Evolutionary conservation across 1,284 basidiomycete species (phyloP), one percentile per base, ranked within the genome.

Genomic region (Psilocybe mexicana): DNA sequence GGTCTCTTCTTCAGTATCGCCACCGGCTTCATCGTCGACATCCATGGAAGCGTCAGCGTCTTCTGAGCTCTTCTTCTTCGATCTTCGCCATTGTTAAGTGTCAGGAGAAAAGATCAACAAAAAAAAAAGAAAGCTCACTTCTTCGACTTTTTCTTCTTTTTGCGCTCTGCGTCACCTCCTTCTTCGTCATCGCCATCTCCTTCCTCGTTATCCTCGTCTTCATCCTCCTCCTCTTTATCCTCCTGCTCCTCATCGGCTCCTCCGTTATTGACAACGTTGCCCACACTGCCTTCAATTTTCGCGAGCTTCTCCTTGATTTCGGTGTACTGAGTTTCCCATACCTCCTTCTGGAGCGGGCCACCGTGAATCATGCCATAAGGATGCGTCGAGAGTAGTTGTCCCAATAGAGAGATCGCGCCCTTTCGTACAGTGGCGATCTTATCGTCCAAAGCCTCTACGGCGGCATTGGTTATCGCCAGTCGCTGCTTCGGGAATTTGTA

Each of bases 281-380:
- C 84, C 6, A 87, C 75, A 2, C 68, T 70, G 26, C 76, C 76
- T 63, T 87, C 83, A 50, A 87, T 67, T 63, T 82, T 78, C 42
- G 83, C 79, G 56, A 91, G 72, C 63, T 93, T 83, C 26, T 82
- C 80, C 51, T 82, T 82, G 3, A 72, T 69, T 2, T 57, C 64
- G 40, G 82, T 76, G 69, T 93, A 94, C 48, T 88, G 77, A 52
- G 79, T 79, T 69, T 92, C 81, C 88, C 93, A 98, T 57, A 90
- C 85, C 0, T 80, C 77, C 3, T 87, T 74, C 48, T 87, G 85
- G 51, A 99, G 77, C 46, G 86, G 84, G 0, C 95, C 96, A 0
- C 95, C 96, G 66, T 97, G 88, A 72, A 92, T 82, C 70, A 93
- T 79, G 0, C 90, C 91, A 70, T 93, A 98, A 1, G 96, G 96